Base-by-base conservation (phyloP, 805 yeast genomes). In the Candida ortonii region DNA sequence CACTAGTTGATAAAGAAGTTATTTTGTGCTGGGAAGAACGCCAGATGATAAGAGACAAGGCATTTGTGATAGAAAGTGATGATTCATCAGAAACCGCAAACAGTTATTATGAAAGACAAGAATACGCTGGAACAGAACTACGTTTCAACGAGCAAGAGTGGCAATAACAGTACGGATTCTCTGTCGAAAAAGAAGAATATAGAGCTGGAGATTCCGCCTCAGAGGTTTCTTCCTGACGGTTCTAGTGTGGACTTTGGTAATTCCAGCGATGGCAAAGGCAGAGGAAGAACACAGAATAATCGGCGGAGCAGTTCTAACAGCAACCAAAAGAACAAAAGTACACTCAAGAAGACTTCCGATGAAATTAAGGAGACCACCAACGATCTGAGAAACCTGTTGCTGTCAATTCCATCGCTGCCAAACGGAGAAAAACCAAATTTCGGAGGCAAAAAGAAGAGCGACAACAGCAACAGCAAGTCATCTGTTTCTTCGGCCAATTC, bases 111-210 rank as follows among this genome's bases (percentile, higher is more conserved):
- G 47, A 32, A 29, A 14, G 48, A 41, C 28, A 36, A 19, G 9
- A 25, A 17, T 25, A 16, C 35, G 11, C 23, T n/a, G n/a, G n/a
- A n/a, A n/a, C n/a, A n/a, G n/a, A n/a, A n/a, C n/a, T n/a, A n/a
- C n/a, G n/a, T n/a, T n/a, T n/a, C n/a, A 31, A 16, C 38, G 20
- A 14, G 36, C 21, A 15, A 15, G 25, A 25, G 29, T 24, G 22
- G 26, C 27, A 29, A 36, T 27, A 30, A 30, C 19, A 25, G 31
- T 5, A 10, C 22, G 22, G n/a, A n/a, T n/a, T n/a, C n/a, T n/a
- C n/a, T n/a, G n/a, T 64, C 77, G 24, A 76, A 77, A 36, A 49
- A 45, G 25, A 57, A 54, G 38, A 53, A 50, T 19, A 35, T 35
- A 16, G 43, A 38, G 9, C 44, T 53, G 19, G 42, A 42, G 30